These are phyloP conservation scores for Cystofilobasidium ferigula DNA, from an alignment of 768 basidiomycete species.

Conservation along the genomic window DNA sequence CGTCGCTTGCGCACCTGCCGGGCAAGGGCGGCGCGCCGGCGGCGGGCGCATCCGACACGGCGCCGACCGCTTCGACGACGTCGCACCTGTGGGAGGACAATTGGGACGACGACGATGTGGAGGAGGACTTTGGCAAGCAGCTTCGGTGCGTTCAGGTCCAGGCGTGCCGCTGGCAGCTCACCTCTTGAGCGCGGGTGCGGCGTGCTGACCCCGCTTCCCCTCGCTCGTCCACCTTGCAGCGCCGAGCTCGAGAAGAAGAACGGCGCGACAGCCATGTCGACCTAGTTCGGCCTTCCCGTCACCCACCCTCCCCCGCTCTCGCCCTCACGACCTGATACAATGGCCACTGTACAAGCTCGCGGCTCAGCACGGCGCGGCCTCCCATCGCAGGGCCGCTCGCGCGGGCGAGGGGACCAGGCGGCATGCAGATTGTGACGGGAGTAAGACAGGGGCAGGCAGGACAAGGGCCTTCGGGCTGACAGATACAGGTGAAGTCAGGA, in stretches of 20 bases:
- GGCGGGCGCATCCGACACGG: conserved; percentile 60
- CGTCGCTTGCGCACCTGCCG: conserved; percentile 29
- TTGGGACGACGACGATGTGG: conserved; percentile 99
- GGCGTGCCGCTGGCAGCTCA: neutral
- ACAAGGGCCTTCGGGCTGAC: too few relatives aligned
- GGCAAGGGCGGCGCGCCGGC: conserved; percentile 52
- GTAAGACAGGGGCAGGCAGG: too few relatives aligned
- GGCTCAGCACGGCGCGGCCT: too few relatives aligned
- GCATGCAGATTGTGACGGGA: too few relatives aligned
- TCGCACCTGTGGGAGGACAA: conserved; percentile 99
- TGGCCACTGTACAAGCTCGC: too few relatives aligned
- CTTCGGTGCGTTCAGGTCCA: conserved; percentile 56
- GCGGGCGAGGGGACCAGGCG: too few relatives aligned
- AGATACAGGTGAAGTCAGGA: too few relatives aligned
- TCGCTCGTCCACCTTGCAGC: neutral
- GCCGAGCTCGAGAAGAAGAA: conserved; percentile 26
- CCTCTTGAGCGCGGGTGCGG: neutral
- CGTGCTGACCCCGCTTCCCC: neutral
- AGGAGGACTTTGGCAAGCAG: conserved; percentile 92
- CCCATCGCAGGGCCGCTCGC: too few relatives aligned
- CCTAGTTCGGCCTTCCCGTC: neutral
- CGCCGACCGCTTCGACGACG: conserved; percentile 65
- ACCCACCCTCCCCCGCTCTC: neutral
- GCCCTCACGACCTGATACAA: neutral
- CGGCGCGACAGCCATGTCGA: conserved; percentile 24